phyloP scores from a whole-genome alignment of 23 red algal genomes.

The Gracilariopsis chorda region DNA sequence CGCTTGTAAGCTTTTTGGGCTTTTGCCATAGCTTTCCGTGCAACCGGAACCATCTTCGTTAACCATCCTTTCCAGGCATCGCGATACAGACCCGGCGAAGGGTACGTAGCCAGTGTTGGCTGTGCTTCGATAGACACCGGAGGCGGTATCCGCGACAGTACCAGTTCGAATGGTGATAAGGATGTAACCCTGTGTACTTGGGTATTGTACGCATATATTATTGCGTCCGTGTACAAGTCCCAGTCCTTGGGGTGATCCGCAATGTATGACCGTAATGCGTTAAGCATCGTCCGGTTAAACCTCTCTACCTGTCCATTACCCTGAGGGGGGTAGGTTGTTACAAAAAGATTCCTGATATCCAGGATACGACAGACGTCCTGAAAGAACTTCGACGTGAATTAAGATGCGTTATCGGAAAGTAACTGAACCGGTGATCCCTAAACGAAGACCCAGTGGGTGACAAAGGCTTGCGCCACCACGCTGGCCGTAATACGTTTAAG shows the following conservation, averaged over 20 bases:
- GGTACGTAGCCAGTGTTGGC: background rate
- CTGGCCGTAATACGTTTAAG: background rate
- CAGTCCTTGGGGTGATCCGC: constrained; percentile 10
- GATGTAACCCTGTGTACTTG: background rate
- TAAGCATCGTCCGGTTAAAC: constrained; percentile 5
- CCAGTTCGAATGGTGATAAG: constrained; percentile 11
- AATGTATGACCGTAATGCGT: background rate
- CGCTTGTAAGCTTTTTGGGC: background rate
- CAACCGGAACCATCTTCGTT: background rate
- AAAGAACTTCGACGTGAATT: too few relatives aligned
- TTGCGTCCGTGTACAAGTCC: background rate
- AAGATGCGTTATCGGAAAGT: too few relatives aligned
- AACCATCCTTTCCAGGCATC: background rate
- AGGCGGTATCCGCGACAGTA: background rate
- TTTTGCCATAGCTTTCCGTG: background rate
- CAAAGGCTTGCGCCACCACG: background rate
- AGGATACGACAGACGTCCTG: too few relatives aligned
- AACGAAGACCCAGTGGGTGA: background rate
- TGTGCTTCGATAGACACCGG: background rate
- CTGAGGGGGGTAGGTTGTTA: constrained; percentile 13
- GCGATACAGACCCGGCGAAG: background rate
- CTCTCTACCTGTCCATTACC: constrained; percentile 10
- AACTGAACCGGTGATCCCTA: too few relatives aligned
- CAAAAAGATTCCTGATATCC: background rate
- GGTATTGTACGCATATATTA: too few relatives aligned